Evolutionary conservation across 345 rosid species (phyloP), one percentile per base, ranked within the genome.

Genomic region (Boechera stricta): DNA sequence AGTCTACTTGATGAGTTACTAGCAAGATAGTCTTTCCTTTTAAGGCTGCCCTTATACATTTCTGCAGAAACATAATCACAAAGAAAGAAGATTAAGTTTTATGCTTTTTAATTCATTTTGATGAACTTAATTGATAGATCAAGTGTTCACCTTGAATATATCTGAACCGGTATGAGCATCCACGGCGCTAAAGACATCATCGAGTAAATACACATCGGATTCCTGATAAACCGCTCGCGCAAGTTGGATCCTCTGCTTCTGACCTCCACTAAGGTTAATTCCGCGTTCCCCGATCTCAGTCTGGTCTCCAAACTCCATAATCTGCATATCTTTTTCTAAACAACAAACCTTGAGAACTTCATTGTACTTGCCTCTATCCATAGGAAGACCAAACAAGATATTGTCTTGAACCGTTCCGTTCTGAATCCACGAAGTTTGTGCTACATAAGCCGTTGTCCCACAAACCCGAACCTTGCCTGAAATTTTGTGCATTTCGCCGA

Each of bases 221-320:
- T 94, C 97, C 77, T 92, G 97, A 83, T 92, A 94, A 73, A 94
- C 98, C 10, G 98, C 97, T 67, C 97, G 82, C 0, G 98, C 98
- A 15, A 94, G 94, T 69, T 94, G 98, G 47, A 94, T 84, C 49
- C 98, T 81, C 85, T 94, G 98, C 82, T 94, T 94, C 85, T 94
- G 98, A 13, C 98, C 97, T 5, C 98, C 98, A 31, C 98, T 94
- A 74, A 92, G 97, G 85, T 94, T 92, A 77, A 94, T 94, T 36
- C 98, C 97, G 0, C 97, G 94, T 81, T 94, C 98, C 4, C 98
- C 98, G 1, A 94, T 94, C 85, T 92, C 98, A 13, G 98, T 92
- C 80, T 92, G 93, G 65, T 94, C 98, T 42, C 98, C 97, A 72
- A 68, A 86, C 77, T 94, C 97, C 98, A 94, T 92, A 90, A 89